Base-by-base conservation (phyloP, 805 yeast species). In the Grigorovia transvaalensis region DNA sequence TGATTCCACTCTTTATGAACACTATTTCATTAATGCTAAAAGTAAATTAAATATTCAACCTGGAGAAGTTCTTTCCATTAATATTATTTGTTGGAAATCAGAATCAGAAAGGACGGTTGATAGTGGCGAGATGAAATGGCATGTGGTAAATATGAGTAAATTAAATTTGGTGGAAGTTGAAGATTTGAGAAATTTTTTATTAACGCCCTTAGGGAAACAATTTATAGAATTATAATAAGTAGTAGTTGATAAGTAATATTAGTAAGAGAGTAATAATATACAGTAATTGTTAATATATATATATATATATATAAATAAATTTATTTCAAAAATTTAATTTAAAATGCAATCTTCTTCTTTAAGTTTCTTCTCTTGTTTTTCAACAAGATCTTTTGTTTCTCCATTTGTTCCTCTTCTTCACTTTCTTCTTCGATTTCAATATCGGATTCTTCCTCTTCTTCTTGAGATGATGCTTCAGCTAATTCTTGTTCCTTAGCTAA, bases 401-500 rank as follows among this genome's bases (percentile, higher is more conserved):
- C 79, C 50, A 61, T 66, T 54, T 70, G 73, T 54, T 71, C 81
- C 59, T 80, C 85, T 57, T 73, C 77, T 51, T 69, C 74, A 48
- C 73, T 78, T 58, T 68, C 77, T 41, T 73, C 75, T 49, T 71
- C 76, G 48, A 42, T 46, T 29, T 71, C 79, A 44, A 69, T 77
- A 48, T 70, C 77, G 51, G 71, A 77, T 49, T 65, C 74, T 19
- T n/a, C n/a, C n/a, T 59, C 68, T 45, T 70, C 80, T 53, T 70
- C 78, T 43, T 66, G 74, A 7, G 68, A 76, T 62, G 67, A 73
- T 47, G 68, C 74, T 51, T 71, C 78, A 51, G 72, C 82, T 65
- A 71, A 81, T 51, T 79, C 81, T 59, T 84, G 84, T 59, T 74
- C 76, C 72, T 78, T 85, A 59, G 90, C 89, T 52, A 82, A 81